Evolutionary conservation across 306 rosid genomes (phyloP), one percentile per base, ranked within the genome.

Genomic region (Glycine soja): DNA sequence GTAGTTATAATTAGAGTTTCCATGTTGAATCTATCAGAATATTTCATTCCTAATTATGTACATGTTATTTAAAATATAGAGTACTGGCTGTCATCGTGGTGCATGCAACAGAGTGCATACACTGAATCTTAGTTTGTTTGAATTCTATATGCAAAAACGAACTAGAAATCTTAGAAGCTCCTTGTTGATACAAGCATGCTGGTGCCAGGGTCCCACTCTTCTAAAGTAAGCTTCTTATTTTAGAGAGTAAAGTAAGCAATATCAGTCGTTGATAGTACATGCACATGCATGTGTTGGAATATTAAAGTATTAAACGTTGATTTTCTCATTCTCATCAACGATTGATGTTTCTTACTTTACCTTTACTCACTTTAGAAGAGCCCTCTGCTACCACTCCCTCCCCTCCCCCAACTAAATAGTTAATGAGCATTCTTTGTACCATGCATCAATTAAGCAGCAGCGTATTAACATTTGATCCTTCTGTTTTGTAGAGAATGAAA

Each of bases 401-500:
- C 30, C 30, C 30, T 24, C 30, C 30, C 30, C 30, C 30, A 42
- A 79, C 10, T 63, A 38, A 70, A 30, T 30, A 34, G 52, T 71
- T 42, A 13, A 48, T 61, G 30, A 57, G 48, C 69, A 58, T 57
- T 68, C 45, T 67, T 62, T 83, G 14, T 75, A 58, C 6, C 78
- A 13, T 32, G 65, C 38, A 48, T 62, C 75, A 43, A 56, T 70
- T 75, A 42, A 69, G 77, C 10, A 73, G 69, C 72, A 71, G 30
- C 30, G 30, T 73, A 75, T 48, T 85, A 54, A 70, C 78, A 53
- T 82, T 58, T 43, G 61, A 40, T 77, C 74, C 76, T 80, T 74
- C 71, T 66, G 51, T 67, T 66, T 73, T 88, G 96, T 93, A 96
- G 99, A 90, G 98, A 90, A 90, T 90, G 16, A 96, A 92, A 85